phyloP scores from a whole-genome alignment of 805 yeast genomes.

The Phaffomyces opuntiae region DNA sequence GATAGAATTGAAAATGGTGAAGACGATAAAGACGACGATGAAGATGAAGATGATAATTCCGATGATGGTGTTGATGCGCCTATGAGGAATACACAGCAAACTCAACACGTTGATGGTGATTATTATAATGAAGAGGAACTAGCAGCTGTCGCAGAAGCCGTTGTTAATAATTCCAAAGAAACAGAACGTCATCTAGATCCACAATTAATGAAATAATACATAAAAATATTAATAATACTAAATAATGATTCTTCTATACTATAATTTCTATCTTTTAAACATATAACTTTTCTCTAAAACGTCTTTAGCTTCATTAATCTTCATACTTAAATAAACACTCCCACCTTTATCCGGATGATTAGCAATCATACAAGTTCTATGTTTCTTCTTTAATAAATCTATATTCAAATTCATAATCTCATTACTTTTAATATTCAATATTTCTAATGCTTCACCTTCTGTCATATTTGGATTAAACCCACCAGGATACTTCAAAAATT shows the following conservation, averaged over 20 bases:
- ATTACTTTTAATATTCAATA: conserved; percentile 50
- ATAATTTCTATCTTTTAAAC: conserved; percentile 20
- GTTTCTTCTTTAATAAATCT: conserved; percentile 57
- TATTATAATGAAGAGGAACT: conserved; percentile 17
- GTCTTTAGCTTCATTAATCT: conserved; percentile 82
- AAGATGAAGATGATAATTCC: background rate
- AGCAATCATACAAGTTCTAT: conserved; percentile 67
- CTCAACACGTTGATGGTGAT: background rate
- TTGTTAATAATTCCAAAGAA: conserved; percentile 10
- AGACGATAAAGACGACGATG: conserved; percentile 3
- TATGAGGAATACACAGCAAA: background rate
- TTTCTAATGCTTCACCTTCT: conserved; percentile 62
- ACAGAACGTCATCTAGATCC: conserved; percentile 13
- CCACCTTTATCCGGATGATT: conserved; percentile 93
- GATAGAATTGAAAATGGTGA: conserved; percentile 4
- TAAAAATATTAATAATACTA: background rate
- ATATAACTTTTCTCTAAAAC: conserved; percentile 59
- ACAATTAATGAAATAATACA: conserved; percentile 5
- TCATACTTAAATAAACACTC: conserved; percentile 71
- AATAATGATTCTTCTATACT: background rate
- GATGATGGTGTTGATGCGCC: conserved; percentile 1
- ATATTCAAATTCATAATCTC: conserved; percentile 44
- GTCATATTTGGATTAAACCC: conserved; percentile 61
- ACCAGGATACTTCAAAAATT: conserved; percentile 42
- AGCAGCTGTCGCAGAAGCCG: conserved; percentile 24